A percentile compares a stretch with the other conserved stretches of the same genome.
These are phyloP conservation scores for Mucor irregularis DNA, from an alignment of 371 early-diverging fungal species.

Conservation along the genomic window DNA sequence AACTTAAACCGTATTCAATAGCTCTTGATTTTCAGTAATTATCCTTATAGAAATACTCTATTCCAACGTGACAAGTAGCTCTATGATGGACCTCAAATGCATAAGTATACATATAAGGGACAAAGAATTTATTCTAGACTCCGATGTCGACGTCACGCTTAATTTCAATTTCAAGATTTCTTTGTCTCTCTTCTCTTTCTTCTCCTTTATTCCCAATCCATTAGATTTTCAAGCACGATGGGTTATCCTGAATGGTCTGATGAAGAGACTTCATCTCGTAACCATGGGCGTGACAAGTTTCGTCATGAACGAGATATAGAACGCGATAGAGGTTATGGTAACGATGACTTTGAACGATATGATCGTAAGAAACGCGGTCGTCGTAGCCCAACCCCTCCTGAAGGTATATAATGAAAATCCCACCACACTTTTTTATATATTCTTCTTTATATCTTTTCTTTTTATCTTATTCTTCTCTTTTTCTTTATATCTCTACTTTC, in stretches of 20 bases:
- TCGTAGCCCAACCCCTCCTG: constrained; percentile 49
- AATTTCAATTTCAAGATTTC: no score
- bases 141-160: no score
- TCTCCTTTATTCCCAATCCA: neutral
- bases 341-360: constrained; percentile 53
- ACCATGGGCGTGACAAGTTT: constrained; percentile 67
- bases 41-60: no score
- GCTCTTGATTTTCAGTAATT: no score
- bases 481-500: neutral
- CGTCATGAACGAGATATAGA: constrained; percentile 73
- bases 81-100: no score
- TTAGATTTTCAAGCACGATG: neutral
- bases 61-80: no score
- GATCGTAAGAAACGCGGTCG: constrained; percentile 44
- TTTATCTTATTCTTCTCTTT: neutral
- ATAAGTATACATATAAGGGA: no score
- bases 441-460: neutral
- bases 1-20: no score
- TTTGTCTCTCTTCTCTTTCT: neutral
- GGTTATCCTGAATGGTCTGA: constrained; percentile 40
- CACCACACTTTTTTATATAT: neutral
- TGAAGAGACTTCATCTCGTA: constrained; percentile 51
- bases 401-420: constrained; percentile 32
- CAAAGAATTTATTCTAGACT: no score
- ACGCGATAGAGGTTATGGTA: constrained; percentile 54